Conservation (phyloP, 495 filamentous ascomycete species). For the Xylaria intraflava region DNA sequence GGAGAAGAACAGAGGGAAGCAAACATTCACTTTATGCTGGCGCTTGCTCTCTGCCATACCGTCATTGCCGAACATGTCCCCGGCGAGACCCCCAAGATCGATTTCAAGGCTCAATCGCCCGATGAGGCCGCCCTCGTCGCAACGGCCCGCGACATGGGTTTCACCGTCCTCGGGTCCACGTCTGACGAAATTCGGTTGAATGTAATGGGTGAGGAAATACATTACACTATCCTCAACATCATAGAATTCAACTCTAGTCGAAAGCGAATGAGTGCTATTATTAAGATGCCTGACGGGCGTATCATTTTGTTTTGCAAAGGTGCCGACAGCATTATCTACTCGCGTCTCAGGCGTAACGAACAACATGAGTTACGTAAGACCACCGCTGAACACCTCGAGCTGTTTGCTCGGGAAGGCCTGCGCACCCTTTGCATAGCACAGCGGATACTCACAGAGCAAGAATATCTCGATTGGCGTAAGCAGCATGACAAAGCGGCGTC, state of each 20-base stretch:
- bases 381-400: conserved; percentile 91
- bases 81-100: conserved; percentile 80
- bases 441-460: conserved; percentile 70
- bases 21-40: conserved; percentile 88
- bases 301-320: conserved; percentile 97
- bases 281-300: conserved; percentile 88
- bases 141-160: conserved; percentile 92
- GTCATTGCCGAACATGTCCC: conserved; percentile 88
- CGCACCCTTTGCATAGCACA: conserved; percentile 95
- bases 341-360: conserved; percentile 75
- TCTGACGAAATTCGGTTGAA: conserved; percentile 76
- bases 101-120: conserved; percentile 95
- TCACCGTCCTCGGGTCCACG: conserved; percentile 81
- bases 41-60: conserved; percentile 89
- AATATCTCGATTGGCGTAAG: conserved; percentile 79
- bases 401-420: conserved; percentile 92
- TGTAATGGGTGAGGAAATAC: conserved; percentile 73
- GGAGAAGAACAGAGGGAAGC: conserved; percentile 70
- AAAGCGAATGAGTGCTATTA: conserved; percentile 97
- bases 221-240: conserved; percentile 85
- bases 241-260: conserved; percentile 96
- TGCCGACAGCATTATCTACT: conserved; percentile 96
- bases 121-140: conserved; percentile 94
- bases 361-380: conserved; percentile 73
- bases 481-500: conserved; percentile 84